A percentile compares a stretch with the other conserved stretches of the same genome.
These are phyloP conservation scores for Tolypocladium pustulatum DNA, from an alignment of 2,329 filamentous ascomycete species.

Conservation along the genomic window DNA sequence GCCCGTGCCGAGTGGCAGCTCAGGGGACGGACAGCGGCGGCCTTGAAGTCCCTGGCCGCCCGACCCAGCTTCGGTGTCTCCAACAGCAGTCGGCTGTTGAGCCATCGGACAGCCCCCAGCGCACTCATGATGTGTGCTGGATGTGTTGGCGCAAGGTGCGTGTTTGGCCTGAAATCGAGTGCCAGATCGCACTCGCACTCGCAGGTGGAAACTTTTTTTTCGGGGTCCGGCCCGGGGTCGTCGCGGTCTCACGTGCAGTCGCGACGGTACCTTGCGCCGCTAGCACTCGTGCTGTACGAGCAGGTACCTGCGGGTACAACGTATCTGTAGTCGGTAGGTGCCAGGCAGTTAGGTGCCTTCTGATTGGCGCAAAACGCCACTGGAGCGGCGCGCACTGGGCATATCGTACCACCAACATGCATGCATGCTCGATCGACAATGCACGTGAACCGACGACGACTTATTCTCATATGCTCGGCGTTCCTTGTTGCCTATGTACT, in stretches of 20 bases:
- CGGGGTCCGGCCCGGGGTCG: background rate
- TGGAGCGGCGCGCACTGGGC: background rate
- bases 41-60: conserved; percentile 15
- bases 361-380: background rate
- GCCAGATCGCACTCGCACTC: background rate
- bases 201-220: background rate
- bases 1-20: conserved; percentile 15
- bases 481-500: background rate
- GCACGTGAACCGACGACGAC: background rate
- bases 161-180: background rate
- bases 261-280: background rate
- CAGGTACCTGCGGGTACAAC: background rate
- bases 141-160: background rate
- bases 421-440: background rate
- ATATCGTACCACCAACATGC: background rate
- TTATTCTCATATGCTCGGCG: too few species aligned
- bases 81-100: conserved; percentile 25
- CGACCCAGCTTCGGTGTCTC: conserved; percentile 16
- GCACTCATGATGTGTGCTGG: conserved; percentile 25
- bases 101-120: conserved; percentile 28
- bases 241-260: background rate
- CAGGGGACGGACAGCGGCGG: conserved; percentile 10
- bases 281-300: background rate
- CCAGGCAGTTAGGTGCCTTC: background rate
- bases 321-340: too few species aligned